phyloP scores from a whole-genome alignment of 495 filamentous ascomycete genomes.

The Daldinia vernicosa region DNA sequence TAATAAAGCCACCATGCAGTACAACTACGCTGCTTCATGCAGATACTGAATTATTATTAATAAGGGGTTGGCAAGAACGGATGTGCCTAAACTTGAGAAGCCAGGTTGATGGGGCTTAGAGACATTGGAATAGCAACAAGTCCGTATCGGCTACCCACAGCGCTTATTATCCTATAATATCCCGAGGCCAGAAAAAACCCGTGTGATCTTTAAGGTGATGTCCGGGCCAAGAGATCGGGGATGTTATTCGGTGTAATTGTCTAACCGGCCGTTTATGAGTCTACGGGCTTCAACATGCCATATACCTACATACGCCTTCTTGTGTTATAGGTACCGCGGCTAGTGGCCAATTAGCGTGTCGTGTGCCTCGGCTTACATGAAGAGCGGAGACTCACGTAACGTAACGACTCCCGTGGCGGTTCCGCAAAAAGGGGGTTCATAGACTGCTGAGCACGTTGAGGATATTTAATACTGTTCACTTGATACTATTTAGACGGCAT shows the following conservation, averaged over 20 bases:
- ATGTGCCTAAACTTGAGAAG: background rate
- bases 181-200: background rate
- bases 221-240: background rate
- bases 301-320: background rate
- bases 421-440: background rate
- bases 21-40: background rate
- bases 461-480: background rate
- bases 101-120: background rate
- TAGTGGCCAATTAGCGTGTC: background rate
- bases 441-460: background rate
- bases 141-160: background rate
- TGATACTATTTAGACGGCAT: no score
- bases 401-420: background rate
- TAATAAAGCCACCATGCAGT: background rate
- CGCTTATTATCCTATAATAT: background rate
- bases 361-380: background rate
- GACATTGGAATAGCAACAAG: background rate
- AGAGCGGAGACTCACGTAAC: background rate
- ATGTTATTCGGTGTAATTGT: background rate
- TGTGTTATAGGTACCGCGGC: background rate
- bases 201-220: background rate
- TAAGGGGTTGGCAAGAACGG: background rate
- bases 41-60: background rate
- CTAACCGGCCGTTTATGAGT: background rate
- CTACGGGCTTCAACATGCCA: background rate